A percentile compares a stretch with the other conserved stretches of the same genome.
Conservation (phyloP, 2,329 filamentous ascomycete genomes). For the Phaeophleospora eucalypticola region DNA sequence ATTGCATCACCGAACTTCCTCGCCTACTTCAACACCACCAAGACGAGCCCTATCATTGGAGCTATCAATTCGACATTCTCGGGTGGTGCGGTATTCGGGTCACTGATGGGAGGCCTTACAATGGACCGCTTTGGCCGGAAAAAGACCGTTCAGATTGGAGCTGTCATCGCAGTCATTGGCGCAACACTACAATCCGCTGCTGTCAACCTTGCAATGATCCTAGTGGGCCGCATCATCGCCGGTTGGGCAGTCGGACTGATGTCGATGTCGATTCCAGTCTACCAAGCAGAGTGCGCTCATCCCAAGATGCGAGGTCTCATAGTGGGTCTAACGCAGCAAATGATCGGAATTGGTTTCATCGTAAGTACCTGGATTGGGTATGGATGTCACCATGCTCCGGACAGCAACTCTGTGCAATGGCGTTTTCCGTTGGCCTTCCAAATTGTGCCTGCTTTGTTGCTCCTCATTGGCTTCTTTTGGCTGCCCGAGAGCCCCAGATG, state of each 20-base stretch:
- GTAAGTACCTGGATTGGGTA: slow-evolving; percentile 53
- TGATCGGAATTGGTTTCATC: slow-evolving; percentile 56
- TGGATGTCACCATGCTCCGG: slow-evolving; percentile 38
- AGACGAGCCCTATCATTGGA: slow-evolving; percentile 52
- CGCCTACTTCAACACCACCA: slow-evolving; percentile 52
- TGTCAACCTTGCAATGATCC: slow-evolving; percentile 54
- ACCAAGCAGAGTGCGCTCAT: slow-evolving; percentile 60
- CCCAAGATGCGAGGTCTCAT: slow-evolving; percentile 55
- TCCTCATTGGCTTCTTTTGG: slow-evolving; percentile 41
- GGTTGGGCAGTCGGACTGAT: slow-evolving; percentile 57
- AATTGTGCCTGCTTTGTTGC: slow-evolving; percentile 41
- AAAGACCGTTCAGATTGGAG: slow-evolving; percentile 57
- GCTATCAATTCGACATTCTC: slow-evolving; percentile 62
- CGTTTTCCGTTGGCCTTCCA: slow-evolving; percentile 46
- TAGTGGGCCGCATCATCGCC: slow-evolving; percentile 56
- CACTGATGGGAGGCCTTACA: slow-evolving; percentile 52
- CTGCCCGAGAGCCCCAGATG: slow-evolving; percentile 14
- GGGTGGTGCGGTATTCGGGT: slow-evolving; percentile 54
- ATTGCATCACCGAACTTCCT: slow-evolving; percentile 56
- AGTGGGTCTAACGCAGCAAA: slow-evolving; percentile 55
- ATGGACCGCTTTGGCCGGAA: slow-evolving; percentile 60
- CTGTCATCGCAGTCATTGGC: slow-evolving; percentile 55
- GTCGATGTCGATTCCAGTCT: slow-evolving; percentile 59
- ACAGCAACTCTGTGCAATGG: slow-evolving; percentile 35
- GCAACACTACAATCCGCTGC: slow-evolving; percentile 57